These are phyloP conservation scores for Heliocybe sulcata DNA, from an alignment of 1,284 basidiomycete genomes.

Conservation along the genomic window DNA sequence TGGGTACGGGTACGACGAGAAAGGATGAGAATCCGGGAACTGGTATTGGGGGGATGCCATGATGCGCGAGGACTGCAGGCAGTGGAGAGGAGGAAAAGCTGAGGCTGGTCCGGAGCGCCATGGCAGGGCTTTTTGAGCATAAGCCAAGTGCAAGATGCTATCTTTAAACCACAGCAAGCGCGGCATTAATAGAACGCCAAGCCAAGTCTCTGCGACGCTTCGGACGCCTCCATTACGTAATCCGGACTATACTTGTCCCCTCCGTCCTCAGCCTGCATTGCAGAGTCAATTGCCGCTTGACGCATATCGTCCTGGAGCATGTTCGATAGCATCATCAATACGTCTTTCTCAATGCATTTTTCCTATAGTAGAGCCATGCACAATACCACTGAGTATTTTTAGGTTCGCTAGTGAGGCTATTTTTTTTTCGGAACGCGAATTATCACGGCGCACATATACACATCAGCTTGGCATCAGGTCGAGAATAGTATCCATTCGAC, in stretches of 20 bases:
- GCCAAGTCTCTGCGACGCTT: slow-evolving; percentile 13
- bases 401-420: neutral
- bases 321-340: neutral
- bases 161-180: slow-evolving; percentile 21
- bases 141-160: slow-evolving; percentile 30
- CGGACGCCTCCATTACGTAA: neutral
- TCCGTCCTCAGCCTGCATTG: neutral
- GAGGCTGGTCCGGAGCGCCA: slow-evolving; percentile 8
- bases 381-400: neutral
- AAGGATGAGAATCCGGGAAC: neutral
- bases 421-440: neutral
- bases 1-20: neutral
- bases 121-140: slow-evolving; percentile 27
- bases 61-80: neutral
- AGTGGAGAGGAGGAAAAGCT: neutral
- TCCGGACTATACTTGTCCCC: neutral
- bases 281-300: no score
- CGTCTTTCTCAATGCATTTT: neutral
- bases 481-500: neutral
- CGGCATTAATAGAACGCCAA: slow-evolving; percentile 28
- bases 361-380: neutral
- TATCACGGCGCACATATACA: neutral
- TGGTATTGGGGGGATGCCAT: neutral
- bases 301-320: no score
- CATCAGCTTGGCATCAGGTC: neutral